phyloP scores from a whole-genome alignment of 139 green algal genomes.

The Chlamydomonas eustigma region DNA sequence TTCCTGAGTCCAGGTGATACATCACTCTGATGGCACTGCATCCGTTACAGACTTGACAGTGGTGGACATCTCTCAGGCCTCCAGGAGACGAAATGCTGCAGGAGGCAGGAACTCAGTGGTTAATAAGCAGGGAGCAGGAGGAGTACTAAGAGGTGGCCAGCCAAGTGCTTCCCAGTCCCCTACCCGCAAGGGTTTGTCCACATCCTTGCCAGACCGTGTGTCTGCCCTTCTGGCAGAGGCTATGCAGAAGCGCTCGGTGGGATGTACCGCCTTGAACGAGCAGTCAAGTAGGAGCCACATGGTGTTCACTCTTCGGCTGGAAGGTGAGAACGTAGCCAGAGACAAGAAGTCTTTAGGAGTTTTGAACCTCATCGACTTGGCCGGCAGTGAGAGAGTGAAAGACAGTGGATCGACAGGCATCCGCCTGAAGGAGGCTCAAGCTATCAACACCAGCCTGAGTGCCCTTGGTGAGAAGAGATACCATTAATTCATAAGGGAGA shows the following conservation, averaged over 20 bases:
- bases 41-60: conserved; percentile 61
- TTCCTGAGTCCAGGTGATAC: conserved; percentile 47
- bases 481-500: too few relatives aligned
- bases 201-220: not conserved
- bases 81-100: not conserved
- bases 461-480: conserved; percentile 61
- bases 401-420: conserved; percentile 71
- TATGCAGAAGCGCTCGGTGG: conserved; percentile 64
- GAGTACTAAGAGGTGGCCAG: not conserved
- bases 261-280: conserved; percentile 90
- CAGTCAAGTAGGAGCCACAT: conserved; percentile 75
- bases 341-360: conserved; percentile 25
- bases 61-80: conserved; percentile 48
- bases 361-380: conserved; percentile 86
- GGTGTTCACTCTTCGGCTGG: conserved; percentile 83
- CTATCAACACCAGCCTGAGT: conserved; percentile 89
- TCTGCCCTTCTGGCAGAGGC: conserved; percentile 43
- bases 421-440: conserved; percentile 84
- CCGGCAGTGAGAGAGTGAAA: conserved; percentile 83
- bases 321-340: conserved; percentile 52
- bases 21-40: conserved; percentile 54
- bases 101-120: not conserved
- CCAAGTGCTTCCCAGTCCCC: not conserved
- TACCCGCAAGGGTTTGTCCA: not conserved
- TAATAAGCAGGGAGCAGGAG: not conserved